Percentiles rank a stretch among this genome's conserved stretches.
Conservation (phyloP, 2,329 filamentous ascomycete genomes). For the Verticillium isaacii region DNA sequence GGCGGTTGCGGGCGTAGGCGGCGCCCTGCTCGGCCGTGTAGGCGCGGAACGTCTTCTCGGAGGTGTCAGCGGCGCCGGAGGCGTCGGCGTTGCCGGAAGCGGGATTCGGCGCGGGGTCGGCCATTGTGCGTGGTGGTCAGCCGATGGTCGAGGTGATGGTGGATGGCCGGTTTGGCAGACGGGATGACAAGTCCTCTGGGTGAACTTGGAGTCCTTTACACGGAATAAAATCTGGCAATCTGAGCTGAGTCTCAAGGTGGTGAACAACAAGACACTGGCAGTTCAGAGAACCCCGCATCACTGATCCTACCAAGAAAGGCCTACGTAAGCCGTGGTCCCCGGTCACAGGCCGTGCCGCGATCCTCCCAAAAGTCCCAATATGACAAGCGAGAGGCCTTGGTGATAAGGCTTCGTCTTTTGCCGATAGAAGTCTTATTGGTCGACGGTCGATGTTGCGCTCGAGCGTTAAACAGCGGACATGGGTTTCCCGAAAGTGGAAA, state of each 20-base stretch:
- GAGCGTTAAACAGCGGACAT: neutral
- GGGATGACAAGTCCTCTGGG: neutral
- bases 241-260: too few species aligned
- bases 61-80: neutral
- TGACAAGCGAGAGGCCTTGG: neutral
- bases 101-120: neutral
- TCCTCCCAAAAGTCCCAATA: neutral
- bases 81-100: neutral
- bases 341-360: neutral
- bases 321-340: neutral
- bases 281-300: neutral
- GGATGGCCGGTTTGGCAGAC: neutral
- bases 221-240: too few species aligned
- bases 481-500: neutral
- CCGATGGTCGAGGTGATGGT: neutral
- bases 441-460: neutral
- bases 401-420: neutral
- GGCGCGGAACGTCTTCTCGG: conserved; percentile 35
- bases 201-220: neutral
- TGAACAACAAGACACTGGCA: too few species aligned
- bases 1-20: conserved; percentile 36
- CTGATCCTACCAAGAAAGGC: neutral
- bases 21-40: conserved; percentile 38
- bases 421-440: neutral
- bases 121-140: neutral